Conservation (phyloP, 768 basidiomycete species). For the Sutorius australiensis region DNA sequence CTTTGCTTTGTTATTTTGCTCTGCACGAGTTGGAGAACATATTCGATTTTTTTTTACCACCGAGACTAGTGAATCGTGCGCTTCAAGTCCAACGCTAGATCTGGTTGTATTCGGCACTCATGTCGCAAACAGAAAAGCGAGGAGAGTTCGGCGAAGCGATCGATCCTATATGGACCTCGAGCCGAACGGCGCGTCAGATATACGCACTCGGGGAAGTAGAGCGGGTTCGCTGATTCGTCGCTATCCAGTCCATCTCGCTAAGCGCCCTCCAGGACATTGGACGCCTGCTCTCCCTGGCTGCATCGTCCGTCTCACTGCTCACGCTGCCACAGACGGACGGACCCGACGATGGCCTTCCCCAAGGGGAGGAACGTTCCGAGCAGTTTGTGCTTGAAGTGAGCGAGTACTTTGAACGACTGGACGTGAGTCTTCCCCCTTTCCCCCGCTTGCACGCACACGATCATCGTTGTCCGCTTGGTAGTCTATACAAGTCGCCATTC, state of each 20-base stretch:
- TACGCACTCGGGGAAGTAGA: slow-evolving; percentile 78
- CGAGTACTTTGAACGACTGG: slow-evolving; percentile 80
- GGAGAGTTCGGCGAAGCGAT: slow-evolving; percentile 37
- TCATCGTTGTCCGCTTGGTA: slow-evolving; percentile 24
- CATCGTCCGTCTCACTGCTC: slow-evolving; percentile 73
- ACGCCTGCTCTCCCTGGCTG: slow-evolving; percentile 68
- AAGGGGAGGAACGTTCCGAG: slow-evolving; percentile 80
- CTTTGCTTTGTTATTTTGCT: slow-evolving; percentile 31
- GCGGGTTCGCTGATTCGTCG: slow-evolving; percentile 44
- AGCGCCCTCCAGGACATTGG: slow-evolving; percentile 63
- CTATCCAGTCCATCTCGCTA: neutral
- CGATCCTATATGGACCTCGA: slow-evolving; percentile 79
- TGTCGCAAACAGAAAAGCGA: slow-evolving; percentile 23
- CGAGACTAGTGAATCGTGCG: neutral
- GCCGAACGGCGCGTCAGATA: slow-evolving; percentile 77
- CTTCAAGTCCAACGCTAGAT: neutral
- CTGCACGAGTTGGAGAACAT: neutral
- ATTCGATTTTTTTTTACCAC: neutral
- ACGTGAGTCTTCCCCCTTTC: slow-evolving; percentile 45
- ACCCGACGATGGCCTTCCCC: slow-evolving; percentile 63
- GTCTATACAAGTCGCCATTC: slow-evolving; percentile 74
- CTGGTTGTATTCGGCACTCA: neutral
- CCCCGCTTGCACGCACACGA: neutral
- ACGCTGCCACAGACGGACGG: slow-evolving; percentile 81
- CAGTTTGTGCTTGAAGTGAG: slow-evolving; percentile 82